A percentile compares a stretch with the other conserved stretches of the same genome.
These are phyloP conservation scores for Phytophthora agathidicida DNA, from an alignment of 352 stramenopile species.

Conservation along the genomic window DNA sequence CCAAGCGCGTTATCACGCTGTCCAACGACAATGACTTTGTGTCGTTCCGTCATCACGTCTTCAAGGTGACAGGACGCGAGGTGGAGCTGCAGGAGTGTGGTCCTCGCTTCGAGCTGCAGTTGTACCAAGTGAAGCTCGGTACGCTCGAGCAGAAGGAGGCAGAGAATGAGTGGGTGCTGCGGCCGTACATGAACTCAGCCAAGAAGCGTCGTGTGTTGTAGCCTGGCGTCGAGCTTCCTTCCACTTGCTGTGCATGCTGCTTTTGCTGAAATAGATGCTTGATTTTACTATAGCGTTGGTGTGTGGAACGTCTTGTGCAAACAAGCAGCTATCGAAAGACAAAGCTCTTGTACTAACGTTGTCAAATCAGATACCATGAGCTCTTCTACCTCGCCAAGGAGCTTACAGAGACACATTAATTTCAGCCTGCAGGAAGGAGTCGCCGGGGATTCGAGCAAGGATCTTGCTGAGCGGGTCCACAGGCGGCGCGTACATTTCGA, in stretches of 20 bases:
- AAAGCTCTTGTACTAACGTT: background rate
- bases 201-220: slow-evolving; percentile 95
- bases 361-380: background rate
- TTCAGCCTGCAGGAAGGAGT: slow-evolving; percentile 90
- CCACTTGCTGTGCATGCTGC: slow-evolving; percentile 4
- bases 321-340: slow-evolving; percentile 7
- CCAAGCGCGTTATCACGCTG: slow-evolving; percentile 97
- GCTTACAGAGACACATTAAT: slow-evolving; percentile 88
- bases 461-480: slow-evolving; percentile 89
- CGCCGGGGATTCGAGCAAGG: slow-evolving; percentile 79
- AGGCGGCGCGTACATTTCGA: slow-evolving; percentile 89
- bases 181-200: slow-evolving; percentile 99
- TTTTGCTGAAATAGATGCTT: slow-evolving; percentile 47
- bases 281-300: slow-evolving; percentile 16
- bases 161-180: slow-evolving; percentile 99
- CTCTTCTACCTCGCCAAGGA: slow-evolving; percentile 14
- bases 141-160: slow-evolving; percentile 99
- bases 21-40: slow-evolving; percentile 99
- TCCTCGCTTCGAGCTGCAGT: slow-evolving; percentile 98
- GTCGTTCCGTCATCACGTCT: slow-evolving; percentile 99
- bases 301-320: too few species aligned
- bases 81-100: slow-evolving; percentile 96
- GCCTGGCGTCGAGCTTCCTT: slow-evolving; percentile 18
- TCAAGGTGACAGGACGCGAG: slow-evolving; percentile 92
- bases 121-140: slow-evolving; percentile 98